Evolutionary conservation across 371 early-diverging fungal genomes (phyloP).

Genomic region (Actinomortierella ambigua): DNA sequence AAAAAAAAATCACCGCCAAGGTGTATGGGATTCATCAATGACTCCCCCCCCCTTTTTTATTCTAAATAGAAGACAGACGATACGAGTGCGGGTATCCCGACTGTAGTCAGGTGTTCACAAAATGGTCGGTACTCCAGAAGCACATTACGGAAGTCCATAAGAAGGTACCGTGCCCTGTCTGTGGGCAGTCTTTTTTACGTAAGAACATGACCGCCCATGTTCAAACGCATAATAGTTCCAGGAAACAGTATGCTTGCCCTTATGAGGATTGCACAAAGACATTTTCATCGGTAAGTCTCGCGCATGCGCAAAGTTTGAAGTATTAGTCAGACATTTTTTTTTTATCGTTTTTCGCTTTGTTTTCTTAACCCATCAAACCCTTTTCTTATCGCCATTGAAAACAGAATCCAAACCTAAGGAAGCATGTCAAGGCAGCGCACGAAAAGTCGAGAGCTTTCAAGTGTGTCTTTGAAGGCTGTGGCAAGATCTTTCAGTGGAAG

Average conservation of each 20-base stretch:
- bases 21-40: too few species aligned
- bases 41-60: too few species aligned
- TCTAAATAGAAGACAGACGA: constrained; percentile 52
- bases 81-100: constrained; percentile 57
- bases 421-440: constrained; percentile 53
- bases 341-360: too few species aligned
- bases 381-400: constrained; percentile 13
- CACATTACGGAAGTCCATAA: constrained; percentile 59
- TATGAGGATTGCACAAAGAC: constrained; percentile 29
- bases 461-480: constrained; percentile 55
- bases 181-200: constrained; percentile 54
- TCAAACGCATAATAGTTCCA: constrained; percentile 23
- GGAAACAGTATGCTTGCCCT: constrained; percentile 17
- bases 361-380: too few species aligned
- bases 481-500: constrained; percentile 57
- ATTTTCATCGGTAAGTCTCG: constrained; percentile 33
- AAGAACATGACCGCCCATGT: constrained; percentile 20
- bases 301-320: too few species aligned
- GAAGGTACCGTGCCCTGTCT: constrained; percentile 52
- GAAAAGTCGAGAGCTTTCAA: constrained; percentile 44
- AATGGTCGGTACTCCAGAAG: constrained; percentile 66
- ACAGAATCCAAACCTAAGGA: too few species aligned
- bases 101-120: constrained; percentile 54
- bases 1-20: neutral
- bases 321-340: constrained; percentile 32